A percentile compares a stretch with the other conserved stretches of the same genome.
Evolutionary conservation across 1,284 basidiomycete genomes (phyloP).

Genomic region (Irpex sp.): DNA sequence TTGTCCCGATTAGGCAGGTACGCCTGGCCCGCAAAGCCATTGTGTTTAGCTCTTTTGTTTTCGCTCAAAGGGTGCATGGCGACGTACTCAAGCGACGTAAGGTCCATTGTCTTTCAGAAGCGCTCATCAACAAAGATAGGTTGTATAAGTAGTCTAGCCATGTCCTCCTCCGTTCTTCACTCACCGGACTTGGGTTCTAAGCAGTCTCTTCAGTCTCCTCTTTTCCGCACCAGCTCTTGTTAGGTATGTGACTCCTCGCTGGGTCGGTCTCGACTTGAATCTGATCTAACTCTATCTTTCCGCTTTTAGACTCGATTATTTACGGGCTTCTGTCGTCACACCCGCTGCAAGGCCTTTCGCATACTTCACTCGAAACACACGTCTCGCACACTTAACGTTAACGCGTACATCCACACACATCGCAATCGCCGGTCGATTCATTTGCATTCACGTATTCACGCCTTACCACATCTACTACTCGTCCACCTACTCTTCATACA

Average conservation of each 20-base stretch:
- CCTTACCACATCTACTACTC: constrained; percentile 12
- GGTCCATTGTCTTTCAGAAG: constrained; percentile 29
- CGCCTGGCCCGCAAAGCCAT: constrained; percentile 23
- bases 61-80: constrained; percentile 19
- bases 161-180: constrained; percentile 20
- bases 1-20: constrained; percentile 26
- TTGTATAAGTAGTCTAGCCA: constrained; percentile 29
- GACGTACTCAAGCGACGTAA: constrained; percentile 20
- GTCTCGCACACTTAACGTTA: constrained; percentile 10
- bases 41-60: constrained; percentile 29
- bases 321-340: constrained; percentile 21
- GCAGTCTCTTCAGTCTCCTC: constrained; percentile 22
- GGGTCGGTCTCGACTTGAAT: background rate
- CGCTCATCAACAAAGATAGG: constrained; percentile 16
- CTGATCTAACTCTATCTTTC: background rate
- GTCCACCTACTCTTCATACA: constrained; percentile 14
- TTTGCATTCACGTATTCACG: constrained; percentile 20
- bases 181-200: constrained; percentile 34
- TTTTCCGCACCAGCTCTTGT: constrained; percentile 29
- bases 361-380: constrained; percentile 19
- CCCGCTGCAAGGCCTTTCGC: constrained; percentile 10
- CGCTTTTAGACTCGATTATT: constrained; percentile 18
- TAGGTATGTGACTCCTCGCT: constrained; percentile 24
- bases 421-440: constrained; percentile 66
- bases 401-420: constrained; percentile 21